phyloP scores from a whole-genome alignment of 768 basidiomycete species.

The Dacryopinax primogenitus region DNA sequence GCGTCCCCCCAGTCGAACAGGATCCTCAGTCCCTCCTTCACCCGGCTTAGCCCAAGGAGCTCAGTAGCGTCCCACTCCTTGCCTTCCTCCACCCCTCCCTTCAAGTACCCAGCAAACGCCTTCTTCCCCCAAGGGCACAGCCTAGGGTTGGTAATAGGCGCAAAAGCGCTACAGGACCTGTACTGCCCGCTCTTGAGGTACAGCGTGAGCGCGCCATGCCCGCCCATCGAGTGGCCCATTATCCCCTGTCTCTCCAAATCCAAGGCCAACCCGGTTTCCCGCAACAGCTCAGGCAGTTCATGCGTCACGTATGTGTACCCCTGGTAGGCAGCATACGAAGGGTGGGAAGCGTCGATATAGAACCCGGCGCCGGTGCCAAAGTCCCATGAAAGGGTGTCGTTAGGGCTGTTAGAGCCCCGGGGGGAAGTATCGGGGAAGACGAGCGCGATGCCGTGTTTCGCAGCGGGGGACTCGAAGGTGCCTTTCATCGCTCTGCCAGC shows the following conservation, averaged over 20 bases:
- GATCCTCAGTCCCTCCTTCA: slow-evolving; percentile 53
- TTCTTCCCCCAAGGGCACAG: slow-evolving; percentile 85
- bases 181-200: slow-evolving; percentile 67
- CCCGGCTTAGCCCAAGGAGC: slow-evolving; percentile 43
- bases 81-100: slow-evolving; percentile 65
- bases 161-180: slow-evolving; percentile 79
- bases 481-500: slow-evolving; percentile 72
- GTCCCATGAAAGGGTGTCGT: slow-evolving; percentile 74
- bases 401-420: slow-evolving; percentile 73
- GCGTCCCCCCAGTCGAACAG: slow-evolving; percentile 80
- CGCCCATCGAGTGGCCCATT: slow-evolving; percentile 96
- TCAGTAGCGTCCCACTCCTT: slow-evolving; percentile 73
- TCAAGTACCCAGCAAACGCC: slow-evolving; percentile 76
- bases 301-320: slow-evolving; percentile 77
- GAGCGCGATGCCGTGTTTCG: slow-evolving; percentile 73
- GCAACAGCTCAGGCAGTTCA: slow-evolving; percentile 73
- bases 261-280: slow-evolving; percentile 64
- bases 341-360: slow-evolving; percentile 81
- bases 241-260: slow-evolving; percentile 76
- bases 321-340: slow-evolving; percentile 62
- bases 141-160: slow-evolving; percentile 75
- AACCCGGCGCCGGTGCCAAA: slow-evolving; percentile 90
- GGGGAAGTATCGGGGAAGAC: slow-evolving; percentile 95
- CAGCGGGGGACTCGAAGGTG: slow-evolving; percentile 75
- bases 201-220: slow-evolving; percentile 84